Base-by-base conservation (phyloP, 148 eudicot species). In the Gaultheria prostrata region DNA sequence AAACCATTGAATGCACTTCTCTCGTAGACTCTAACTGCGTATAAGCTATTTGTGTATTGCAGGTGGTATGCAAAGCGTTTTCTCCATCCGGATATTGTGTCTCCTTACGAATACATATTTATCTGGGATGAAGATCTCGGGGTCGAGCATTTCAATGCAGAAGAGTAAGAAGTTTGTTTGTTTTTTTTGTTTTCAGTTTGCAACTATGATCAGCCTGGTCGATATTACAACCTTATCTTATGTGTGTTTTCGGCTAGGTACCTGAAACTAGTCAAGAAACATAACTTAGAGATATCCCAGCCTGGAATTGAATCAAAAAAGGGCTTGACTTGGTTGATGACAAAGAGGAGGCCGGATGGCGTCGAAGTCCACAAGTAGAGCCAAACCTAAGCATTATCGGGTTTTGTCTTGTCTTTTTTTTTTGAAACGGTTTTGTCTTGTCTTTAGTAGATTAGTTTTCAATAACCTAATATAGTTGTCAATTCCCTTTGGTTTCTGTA, bases 1-100 rank as follows among this genome's bases (percentile, higher is more conserved):
- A 46, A 7, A 46, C 49, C 49, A 0, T 0, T 46, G 49, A 6
- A 56, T 18, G 61, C 6, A 59, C 67, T 59, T 59, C 26, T n/a
- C 30, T 63, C 6, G 14, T 9, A 63, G 32, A 24, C 14, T 63
- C 32, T 24, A n/a, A 63, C 13, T 24, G 65, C 65, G n/a, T 14
- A 13, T 32, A 15, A 1, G 26, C 5, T 14, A 0, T 32, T 69
- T 14, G 21, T 17, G 70, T 13, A 15, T 9, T 49, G 33, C 87
- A 85, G 87, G 87, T 85, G 87, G 87, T 82, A 70, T 78, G 87
- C 82, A 1, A 85, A 85, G 67, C 83, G 87, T 9, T 69, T 69
- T 32, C 74, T 69, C 74, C 74, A 69, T 32, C 74, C 74, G 9
- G 43, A 69, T 15, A 69, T 69, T 69, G 43, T 69, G 2, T 28